phyloP scores from a whole-genome alignment of 306 rosid genomes.

The Sicyos baderoa region DNA sequence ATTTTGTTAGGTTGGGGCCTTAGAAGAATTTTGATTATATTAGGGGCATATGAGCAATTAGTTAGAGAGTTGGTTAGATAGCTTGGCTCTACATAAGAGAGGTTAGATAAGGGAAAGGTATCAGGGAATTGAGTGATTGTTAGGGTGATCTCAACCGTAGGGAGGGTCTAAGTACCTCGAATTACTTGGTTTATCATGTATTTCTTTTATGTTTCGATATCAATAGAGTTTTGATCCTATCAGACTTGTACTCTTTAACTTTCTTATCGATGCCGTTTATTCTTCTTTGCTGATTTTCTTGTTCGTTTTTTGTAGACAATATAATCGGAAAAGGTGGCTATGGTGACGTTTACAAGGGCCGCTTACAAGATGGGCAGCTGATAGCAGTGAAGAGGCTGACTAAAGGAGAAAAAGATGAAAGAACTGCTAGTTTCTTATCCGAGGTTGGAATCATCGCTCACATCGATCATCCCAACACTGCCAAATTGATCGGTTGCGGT shows the following conservation, averaged over 20 bases:
- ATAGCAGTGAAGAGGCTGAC: constrained; percentile 56
- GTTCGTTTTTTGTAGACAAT: constrained; percentile 37
- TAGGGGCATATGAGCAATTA: too few species aligned
- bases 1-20: too few species aligned
- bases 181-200: too few species aligned
- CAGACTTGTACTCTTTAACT: neutral
- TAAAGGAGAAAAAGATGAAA: constrained; percentile 52
- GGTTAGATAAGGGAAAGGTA: too few species aligned
- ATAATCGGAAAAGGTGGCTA: constrained; percentile 74
- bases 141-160: too few species aligned
- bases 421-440: constrained; percentile 46
- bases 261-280: neutral
- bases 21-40: too few species aligned
- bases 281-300: constrained; percentile 2
- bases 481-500: constrained; percentile 65
- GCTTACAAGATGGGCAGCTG: constrained; percentile 51
- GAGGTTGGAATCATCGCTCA: constrained; percentile 72
- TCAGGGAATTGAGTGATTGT: too few species aligned
- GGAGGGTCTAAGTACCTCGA: too few species aligned
- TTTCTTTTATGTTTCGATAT: too few species aligned
- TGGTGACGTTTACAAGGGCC: constrained; percentile 62
- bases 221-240: too few species aligned
- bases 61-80: too few species aligned
- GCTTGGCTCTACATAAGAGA: too few species aligned
- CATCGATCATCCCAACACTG: constrained; percentile 62